Conservation (phyloP, 2,329 filamentous ascomycete species). For the Sporothrix phasma region DNA sequence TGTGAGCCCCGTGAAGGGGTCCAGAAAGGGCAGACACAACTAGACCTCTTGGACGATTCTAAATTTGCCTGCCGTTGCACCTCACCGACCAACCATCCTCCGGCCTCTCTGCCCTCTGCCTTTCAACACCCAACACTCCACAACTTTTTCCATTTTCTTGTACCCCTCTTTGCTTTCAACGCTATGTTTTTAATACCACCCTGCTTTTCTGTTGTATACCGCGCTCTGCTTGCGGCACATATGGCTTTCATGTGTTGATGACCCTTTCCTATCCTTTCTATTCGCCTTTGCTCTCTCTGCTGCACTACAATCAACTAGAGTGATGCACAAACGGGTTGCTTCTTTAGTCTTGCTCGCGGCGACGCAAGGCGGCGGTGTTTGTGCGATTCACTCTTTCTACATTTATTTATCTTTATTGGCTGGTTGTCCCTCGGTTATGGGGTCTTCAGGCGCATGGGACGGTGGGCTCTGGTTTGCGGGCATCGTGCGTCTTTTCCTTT, state of each 20-base stretch:
- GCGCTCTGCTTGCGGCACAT: background rate
- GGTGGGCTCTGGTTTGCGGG: constrained; percentile 1
- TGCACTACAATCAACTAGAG: constrained; percentile 5
- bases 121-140: background rate
- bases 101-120: background rate
- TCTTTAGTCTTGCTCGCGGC: constrained; percentile 7
- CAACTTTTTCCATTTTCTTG: constrained; percentile 7
- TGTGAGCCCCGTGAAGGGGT: constrained; percentile 40
- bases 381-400: background rate
- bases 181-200: constrained; percentile 9
- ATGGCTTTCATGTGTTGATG: constrained; percentile 9
- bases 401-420: background rate
- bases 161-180: constrained; percentile 7
- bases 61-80: background rate
- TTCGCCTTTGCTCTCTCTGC: background rate
- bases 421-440: background rate
- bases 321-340: background rate
- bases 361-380: constrained; percentile 12
- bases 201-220: background rate
- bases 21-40: constrained; percentile 27
- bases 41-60: too few species aligned
- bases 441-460: constrained; percentile 7
- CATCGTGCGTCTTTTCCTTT: background rate
- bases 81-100: too few species aligned
- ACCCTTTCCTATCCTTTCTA: background rate